Conservation (phyloP, 805 yeast genomes). For the Diddensiella caesifluorescens region DNA sequence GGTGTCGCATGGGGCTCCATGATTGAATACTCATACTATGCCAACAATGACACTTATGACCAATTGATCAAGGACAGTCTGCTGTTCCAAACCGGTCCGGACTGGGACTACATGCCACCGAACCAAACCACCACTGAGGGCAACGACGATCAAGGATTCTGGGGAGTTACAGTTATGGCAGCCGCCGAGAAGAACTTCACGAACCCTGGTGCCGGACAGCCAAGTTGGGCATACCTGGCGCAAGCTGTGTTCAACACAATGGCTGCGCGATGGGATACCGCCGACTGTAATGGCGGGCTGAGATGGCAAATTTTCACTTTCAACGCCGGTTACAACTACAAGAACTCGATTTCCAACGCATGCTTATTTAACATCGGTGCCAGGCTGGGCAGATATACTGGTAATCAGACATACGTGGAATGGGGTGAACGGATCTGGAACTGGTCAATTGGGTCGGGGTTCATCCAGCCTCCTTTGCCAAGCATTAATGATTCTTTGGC, state of each 20-base stretch:
- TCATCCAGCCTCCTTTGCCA: constrained; percentile 31
- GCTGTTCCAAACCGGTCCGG: constrained; percentile 57
- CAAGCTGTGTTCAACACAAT: constrained; percentile 86
- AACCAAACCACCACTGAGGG: constrained; percentile 84
- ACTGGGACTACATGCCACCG: constrained; percentile 66
- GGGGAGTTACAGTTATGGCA: constrained; percentile 83
- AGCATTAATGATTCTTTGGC: constrained; percentile 14
- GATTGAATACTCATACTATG: constrained; percentile 75
- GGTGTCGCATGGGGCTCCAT: constrained; percentile 62
- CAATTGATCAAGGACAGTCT: constrained; percentile 54
- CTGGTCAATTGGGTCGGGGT: constrained; percentile 55
- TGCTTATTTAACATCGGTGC: constrained; percentile 77
- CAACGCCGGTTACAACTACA: constrained; percentile 84
- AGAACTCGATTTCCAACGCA: constrained; percentile 85
- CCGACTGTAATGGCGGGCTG: constrained; percentile 65
- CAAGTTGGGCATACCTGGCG: constrained; percentile 70
- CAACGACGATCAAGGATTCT: constrained; percentile 89
- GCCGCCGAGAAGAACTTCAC: constrained; percentile 82
- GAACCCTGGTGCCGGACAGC: constrained; percentile 53
- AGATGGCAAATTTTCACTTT: constrained; percentile 90
- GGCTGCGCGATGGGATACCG: constrained; percentile 71
- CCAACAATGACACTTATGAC: constrained; percentile 61
- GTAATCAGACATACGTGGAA: constrained; percentile 63
- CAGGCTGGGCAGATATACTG: constrained; percentile 72
- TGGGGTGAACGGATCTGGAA: constrained; percentile 69